Conservation (phyloP, 1,284 basidiomycete species). For the Kwoniella shivajii region DNA sequence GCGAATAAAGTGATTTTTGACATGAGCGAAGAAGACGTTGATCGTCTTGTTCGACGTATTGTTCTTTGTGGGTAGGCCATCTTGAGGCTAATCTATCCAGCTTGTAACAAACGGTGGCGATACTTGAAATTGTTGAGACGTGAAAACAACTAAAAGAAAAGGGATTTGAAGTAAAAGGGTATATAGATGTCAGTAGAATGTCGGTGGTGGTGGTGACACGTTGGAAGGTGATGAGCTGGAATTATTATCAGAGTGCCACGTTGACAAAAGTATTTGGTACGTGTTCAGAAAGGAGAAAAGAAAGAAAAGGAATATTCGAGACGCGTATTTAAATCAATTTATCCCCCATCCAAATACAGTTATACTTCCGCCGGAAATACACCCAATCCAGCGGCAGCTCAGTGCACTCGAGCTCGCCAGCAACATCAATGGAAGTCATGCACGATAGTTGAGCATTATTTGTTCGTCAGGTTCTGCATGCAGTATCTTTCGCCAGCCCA, state of each 20-base stretch:
- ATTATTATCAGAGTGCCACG: constrained; percentile 10
- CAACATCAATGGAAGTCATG: background rate
- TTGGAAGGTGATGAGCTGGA: constrained; percentile 13
- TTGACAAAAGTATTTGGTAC: too few relatives aligned
- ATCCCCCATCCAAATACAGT: constrained; percentile 10
- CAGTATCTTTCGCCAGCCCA: background rate
- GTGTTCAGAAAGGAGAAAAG: too few relatives aligned
- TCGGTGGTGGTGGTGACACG: constrained; percentile 11
- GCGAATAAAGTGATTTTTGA: constrained; percentile 50
- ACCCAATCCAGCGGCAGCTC: background rate
- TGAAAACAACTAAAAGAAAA: constrained; percentile 14
- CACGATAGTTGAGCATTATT: background rate
- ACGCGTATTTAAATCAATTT: constrained; percentile 28
- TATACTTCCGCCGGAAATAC: background rate
- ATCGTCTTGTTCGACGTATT: constrained; percentile 31
- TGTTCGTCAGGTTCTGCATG: background rate
- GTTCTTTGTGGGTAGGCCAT: constrained; percentile 35
- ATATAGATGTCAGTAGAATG: background rate
- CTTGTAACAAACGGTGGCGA: constrained; percentile 9
- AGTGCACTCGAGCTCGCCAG: background rate
- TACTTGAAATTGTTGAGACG: too few relatives aligned
- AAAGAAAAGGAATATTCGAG: constrained; percentile 10
- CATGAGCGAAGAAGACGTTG: constrained; percentile 32
- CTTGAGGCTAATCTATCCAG: constrained; percentile 7
- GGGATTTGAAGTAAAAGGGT: constrained; percentile 1